Base-by-base conservation (phyloP, 208 protist species). In the Blechomonas ayalai region DNA sequence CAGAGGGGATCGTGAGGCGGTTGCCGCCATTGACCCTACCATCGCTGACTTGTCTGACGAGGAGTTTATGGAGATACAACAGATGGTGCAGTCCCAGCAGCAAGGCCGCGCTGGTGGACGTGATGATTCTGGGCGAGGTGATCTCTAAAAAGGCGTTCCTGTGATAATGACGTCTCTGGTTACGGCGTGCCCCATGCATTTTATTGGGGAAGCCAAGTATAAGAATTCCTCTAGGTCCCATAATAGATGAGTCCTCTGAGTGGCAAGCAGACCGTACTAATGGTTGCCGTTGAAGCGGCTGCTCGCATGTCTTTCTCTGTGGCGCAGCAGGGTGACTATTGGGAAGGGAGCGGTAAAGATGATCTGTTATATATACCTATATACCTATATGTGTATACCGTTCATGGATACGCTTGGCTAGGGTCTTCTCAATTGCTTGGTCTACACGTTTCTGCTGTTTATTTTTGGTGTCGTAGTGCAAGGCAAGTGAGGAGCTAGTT, bases 1-100 rank as follows among this genome's bases (percentile, higher is more conserved):
- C n/a, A 9, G 31, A 9, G 76, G 83, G 1, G 70, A 77, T 38
- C 68, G 53, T 29, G 68, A 82, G 13, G 19, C 48, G 2, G 53
- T 72, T 12, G 57, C 73, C 20, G 22, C 52, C 25, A 15, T 92
- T 16, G 83, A 92, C 56, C 73, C 79, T 10, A 54, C 53, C 13
- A 54, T 72, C 9, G 58, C 52, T 25, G 58, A 74, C 18, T 60
- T 92, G 31, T 66, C 36, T 7, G 64, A 82, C 26, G 73, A 80
- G 2, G 78, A 92, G 46, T 82, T 86, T 26, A 25, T 37, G 1
- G 54, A 40, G 16, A 35, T 91, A 22, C 67, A 54, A 20, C 7
- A 19, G 16, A 59, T 78, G 53, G 25, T 61, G 5, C 15, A 40
- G 10, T 28, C 47, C 13, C 36, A 52, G 15, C 25, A 42, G 35